Evolutionary conservation across 257 asterid species (phyloP).

Genomic region (Solanum bukasovii): DNA sequence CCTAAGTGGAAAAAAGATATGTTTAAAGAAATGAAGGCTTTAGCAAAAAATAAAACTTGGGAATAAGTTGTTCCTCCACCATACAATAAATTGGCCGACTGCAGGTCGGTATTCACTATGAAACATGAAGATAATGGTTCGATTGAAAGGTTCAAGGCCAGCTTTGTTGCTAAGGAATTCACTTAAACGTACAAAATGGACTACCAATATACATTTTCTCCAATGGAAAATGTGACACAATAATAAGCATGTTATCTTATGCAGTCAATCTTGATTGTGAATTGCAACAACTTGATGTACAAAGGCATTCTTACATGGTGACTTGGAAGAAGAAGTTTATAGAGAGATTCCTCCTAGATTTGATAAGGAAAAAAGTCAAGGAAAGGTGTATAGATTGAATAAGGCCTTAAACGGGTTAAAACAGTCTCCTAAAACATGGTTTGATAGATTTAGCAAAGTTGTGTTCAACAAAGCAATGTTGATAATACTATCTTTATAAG

Average conservation of each 20-base stretch:
- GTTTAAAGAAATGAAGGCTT: background rate
- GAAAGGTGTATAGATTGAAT: background rate
- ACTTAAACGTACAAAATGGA: background rate
- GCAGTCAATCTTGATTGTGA: background rate
- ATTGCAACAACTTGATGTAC: background rate
- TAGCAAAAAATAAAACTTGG: background rate
- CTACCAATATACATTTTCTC: background rate
- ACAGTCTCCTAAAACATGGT: background rate
- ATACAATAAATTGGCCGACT: background rate
- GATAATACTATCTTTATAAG: background rate
- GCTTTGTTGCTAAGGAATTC: background rate
- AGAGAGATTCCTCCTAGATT: background rate
- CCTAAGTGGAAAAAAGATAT: background rate
- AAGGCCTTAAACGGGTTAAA: background rate
- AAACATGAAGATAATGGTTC: background rate
- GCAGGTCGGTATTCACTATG: background rate
- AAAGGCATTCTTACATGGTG: background rate
- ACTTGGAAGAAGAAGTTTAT: background rate
- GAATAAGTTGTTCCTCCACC: background rate
- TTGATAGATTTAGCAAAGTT: background rate
- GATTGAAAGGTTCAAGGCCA: background rate
- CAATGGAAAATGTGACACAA: background rate
- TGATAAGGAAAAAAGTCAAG: background rate
- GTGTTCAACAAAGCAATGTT: background rate
- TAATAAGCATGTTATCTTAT: background rate